Conservation (phyloP, 2,329 filamentous ascomycete genomes). For the Claviceps sp. region DNA sequence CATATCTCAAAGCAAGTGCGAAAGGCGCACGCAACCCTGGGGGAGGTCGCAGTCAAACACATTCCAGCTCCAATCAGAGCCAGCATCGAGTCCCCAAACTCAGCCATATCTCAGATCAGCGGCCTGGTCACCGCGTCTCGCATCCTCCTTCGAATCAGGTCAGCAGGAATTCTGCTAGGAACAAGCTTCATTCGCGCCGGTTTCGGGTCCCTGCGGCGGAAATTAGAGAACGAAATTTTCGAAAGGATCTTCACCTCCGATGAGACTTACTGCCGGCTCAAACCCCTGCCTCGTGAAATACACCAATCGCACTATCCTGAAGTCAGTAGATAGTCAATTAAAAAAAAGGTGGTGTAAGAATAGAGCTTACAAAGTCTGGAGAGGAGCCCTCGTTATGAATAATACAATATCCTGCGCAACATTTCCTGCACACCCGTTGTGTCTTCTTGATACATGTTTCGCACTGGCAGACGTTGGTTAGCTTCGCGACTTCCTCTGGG, state of each 20-base stretch:
- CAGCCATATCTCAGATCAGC: not conserved
- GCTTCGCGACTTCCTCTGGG: conserved; percentile 1
- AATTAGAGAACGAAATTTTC: not conserved
- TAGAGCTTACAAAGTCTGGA: conserved; percentile 35
- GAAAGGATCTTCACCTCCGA: not conserved
- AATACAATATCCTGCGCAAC: conserved; percentile 69
- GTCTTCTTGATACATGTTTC: conserved; percentile 58
- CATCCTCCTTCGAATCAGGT: conserved; percentile 6
- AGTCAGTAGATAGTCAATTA: conserved; percentile 18
- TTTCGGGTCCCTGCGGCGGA: conserved; percentile 1
- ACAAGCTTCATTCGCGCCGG: not conserved
- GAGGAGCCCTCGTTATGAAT: conserved; percentile 74
- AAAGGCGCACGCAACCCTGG: not conserved
- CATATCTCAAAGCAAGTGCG: not conserved
- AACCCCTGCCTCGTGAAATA: conserved; percentile 20
- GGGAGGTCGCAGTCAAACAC: not conserved
- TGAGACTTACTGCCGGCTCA: conserved; percentile 14
- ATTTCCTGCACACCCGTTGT: conserved; percentile 58
- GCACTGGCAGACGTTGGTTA: conserved; percentile 38
- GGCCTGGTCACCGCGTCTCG: conserved; percentile 6
- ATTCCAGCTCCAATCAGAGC: too few species aligned
- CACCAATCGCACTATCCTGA: conserved; percentile 31
- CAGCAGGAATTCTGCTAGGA: conserved; percentile 1
- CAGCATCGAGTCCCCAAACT: too few species aligned
- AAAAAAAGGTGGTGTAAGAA: conserved; percentile 4